phyloP scores from a whole-genome alignment of 1,284 basidiomycete genomes.

The Ceratobasidium sp. region DNA sequence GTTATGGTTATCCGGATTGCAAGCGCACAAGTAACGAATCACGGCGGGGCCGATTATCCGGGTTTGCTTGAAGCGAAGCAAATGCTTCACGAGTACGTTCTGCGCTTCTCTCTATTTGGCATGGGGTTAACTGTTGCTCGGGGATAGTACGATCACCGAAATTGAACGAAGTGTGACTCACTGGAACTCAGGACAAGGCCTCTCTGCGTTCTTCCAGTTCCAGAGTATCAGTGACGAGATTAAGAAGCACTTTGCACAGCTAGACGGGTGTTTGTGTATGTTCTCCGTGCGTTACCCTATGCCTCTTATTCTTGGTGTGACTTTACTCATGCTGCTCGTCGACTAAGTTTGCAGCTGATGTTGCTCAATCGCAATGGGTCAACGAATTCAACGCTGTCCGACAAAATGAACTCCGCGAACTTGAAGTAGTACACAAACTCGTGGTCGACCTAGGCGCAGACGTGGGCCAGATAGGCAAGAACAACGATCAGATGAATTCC shows the following conservation, averaged over 20 bases:
- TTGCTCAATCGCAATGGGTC: constrained; percentile 26
- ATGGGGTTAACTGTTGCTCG: neutral
- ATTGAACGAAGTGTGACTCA: neutral
- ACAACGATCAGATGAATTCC: neutral
- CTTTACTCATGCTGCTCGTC: too few relatives aligned
- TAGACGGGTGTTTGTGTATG: constrained; percentile 3
- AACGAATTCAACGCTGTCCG: constrained; percentile 8
- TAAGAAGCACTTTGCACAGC: neutral
- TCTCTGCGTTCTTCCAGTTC: constrained; percentile 2
- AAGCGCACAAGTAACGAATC: neutral
- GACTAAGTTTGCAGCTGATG: constrained; percentile 18
- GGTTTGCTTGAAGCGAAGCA: neutral
- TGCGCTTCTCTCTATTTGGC: neutral
- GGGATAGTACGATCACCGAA: neutral
- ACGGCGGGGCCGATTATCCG: neutral
- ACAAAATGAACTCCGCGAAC: neutral
- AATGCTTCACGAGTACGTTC: neutral
- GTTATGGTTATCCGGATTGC: constrained; percentile 22
- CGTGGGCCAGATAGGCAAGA: neutral
- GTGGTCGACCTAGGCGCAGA: neutral
- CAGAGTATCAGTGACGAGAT: constrained; percentile 13
- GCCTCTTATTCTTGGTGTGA: too few relatives aligned
- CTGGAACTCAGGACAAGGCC: neutral
- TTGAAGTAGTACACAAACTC: neutral
- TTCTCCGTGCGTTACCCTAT: neutral